phyloP scores from a whole-genome alignment of 176 grass and related monocot genomes.

The Tuctoria greenei region DNA sequence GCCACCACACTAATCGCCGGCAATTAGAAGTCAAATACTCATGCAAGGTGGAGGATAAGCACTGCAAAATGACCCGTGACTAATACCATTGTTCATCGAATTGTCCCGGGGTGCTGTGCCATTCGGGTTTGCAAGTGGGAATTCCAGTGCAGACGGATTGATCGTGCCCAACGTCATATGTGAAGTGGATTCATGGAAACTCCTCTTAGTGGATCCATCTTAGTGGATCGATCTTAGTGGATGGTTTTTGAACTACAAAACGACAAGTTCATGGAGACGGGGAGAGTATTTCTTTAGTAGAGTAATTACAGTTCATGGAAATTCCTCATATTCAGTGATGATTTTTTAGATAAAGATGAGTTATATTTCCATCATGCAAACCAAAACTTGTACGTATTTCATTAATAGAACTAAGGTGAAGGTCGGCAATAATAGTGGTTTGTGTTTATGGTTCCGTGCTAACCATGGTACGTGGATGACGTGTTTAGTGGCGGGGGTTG shows the following conservation, averaged over 20 bases:
- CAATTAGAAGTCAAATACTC: constrained; percentile 39
- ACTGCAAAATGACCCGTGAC: constrained; percentile 34
- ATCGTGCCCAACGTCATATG: constrained; percentile 8
- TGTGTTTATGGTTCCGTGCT: neutral
- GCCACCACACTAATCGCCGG: constrained; percentile 17
- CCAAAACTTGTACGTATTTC: neutral
- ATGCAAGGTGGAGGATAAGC: constrained; percentile 27
- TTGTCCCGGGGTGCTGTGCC: neutral
- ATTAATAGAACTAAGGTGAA: neutral
- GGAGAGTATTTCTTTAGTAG: too few species aligned
- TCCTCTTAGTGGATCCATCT: neutral
- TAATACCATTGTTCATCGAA: constrained; percentile 30
- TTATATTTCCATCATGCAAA: neutral
- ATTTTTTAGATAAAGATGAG: neutral
- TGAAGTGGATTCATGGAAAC: constrained; percentile 26
- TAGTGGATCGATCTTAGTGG: constrained; percentile 9
- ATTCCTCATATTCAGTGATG: too few species aligned
- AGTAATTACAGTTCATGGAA: too few species aligned
- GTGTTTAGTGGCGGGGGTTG: neutral
- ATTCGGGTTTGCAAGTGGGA: neutral
- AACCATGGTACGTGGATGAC: neutral
- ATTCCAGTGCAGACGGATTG: constrained; percentile 11
- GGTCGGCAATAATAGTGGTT: neutral
- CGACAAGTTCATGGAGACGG: too few species aligned
- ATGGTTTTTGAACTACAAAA: too few species aligned